Evolutionary conservation across 331 rosid genomes (phyloP), one percentile per base, ranked within the genome.

Genomic region (Malus hybrid): DNA sequence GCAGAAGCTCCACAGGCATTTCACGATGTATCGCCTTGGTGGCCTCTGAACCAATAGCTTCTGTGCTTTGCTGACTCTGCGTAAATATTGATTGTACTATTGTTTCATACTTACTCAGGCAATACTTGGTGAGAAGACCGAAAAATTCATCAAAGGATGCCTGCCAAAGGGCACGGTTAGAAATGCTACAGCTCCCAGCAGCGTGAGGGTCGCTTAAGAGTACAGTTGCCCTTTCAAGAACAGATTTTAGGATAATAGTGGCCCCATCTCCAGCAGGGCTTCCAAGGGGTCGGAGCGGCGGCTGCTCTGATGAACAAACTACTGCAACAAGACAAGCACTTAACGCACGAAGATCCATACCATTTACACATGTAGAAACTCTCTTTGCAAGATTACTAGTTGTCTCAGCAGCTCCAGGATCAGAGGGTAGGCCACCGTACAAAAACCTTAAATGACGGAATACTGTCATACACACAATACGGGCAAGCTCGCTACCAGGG

Each of bases 251-350:
- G 58, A 87, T 71, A 19, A 79, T 78, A 13, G 94, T 61, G 16
- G 94, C 88, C 63, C 88, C 88, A 74, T 89, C 94, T 60, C 94
- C 95, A 33, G 85, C 82, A 22, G 88, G 29, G 73, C 89, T 89
- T 70, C 95, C 92, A 66, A 89, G 72, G 39, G 92, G 95, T 5
- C 90, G 92, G 6, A 89, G 84, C n/a, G 95, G 95, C 19, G 95
- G 95, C 78, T 86, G 95, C 85, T 89, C 95, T 20, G 95, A 76
- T 42, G 95, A 89, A 77, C 95, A 89, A 79, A 87, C 95, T 0
- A 89, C 95, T 19, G 95, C 95, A 61, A 86, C 92, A 77, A 89
- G 90, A 75, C 95, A 89, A 75, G 90, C 89, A 81, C 92, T 85
- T 26, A 89, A 78, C 15, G 89, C 87, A 68, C 95, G 83, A 24